Conservation (phyloP, 345 rosid species). For the Psidium friedrichsthalianum region DNA sequence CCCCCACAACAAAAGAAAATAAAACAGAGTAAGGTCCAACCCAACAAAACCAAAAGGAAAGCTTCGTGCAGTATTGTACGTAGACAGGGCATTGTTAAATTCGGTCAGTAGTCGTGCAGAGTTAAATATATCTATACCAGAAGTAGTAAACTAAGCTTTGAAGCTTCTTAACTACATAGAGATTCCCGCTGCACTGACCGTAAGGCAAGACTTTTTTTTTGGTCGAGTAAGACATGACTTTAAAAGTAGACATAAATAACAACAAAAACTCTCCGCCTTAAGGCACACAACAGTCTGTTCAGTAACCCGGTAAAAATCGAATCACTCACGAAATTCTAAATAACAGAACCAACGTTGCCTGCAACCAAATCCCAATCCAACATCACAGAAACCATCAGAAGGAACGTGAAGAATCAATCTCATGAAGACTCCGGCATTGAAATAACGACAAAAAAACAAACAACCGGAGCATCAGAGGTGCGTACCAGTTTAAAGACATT, state of each 20-base stretch:
- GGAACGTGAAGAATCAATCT: not conserved
- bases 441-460: not conserved
- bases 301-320: not conserved
- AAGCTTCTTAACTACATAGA: not conserved
- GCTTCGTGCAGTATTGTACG: not conserved
- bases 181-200: not conserved
- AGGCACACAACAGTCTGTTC: not conserved
- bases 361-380: not conserved
- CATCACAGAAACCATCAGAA: not conserved
- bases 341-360: not conserved
- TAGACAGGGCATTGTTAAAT: not conserved
- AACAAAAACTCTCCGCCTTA: not conserved
- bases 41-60: not conserved
- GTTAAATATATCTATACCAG: not conserved
- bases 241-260: not conserved
- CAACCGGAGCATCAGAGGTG: not conserved
- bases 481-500: slow-evolving; percentile 80
- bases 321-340: not conserved
- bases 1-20: not conserved
- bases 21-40: not conserved
- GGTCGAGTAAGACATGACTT: not conserved
- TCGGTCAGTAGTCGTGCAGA: not conserved
- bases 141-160: not conserved
- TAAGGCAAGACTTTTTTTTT: not conserved
- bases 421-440: not conserved